Evolutionary conservation across 2,329 filamentous ascomycete species (phyloP), one percentile per base, ranked within the genome.

Genomic region (Helotiales sp.): DNA sequence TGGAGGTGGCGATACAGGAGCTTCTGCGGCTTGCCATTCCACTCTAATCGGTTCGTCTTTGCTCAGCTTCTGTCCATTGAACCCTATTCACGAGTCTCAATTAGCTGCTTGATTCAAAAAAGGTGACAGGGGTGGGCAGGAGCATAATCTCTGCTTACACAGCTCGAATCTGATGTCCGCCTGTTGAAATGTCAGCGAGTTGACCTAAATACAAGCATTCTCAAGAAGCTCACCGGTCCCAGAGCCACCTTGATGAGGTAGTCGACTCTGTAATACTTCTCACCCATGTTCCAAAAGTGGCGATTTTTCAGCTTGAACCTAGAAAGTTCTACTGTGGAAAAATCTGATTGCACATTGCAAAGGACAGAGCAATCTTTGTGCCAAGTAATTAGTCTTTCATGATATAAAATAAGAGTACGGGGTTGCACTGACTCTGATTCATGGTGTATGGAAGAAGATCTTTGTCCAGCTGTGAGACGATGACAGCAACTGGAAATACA

Each of bases 1-100:
- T 3, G 52, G 28, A n/a, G 28, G 52, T 2, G 43, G 64, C 47
- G 77, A 67, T 0, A 87, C 83, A 13, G 64, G 61, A 3, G 69
- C 61, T 20, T 49, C 30, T 6, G 66, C 63, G 3, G 65, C 45
- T 24, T 58, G 28, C 68, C 68, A 69, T 40, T 69, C 68, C 7
- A 69, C 59, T 15, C 40, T 47, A 10, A 69, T 69, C 1, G 57
- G 50, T 13, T 69, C 58, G n/a, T 67, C 66, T 30, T 64, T 61
- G 24, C 49, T 61, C 15, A 70, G 47, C 43, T 66, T 70, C 30
- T 59, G 49, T 0, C 68, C 68, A 30, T 68, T 49, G 40, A 61
- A 49, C 59, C 59, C 24, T 47, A 50, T 50, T 2, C 17, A 24
- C 8, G 22, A 50, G 22, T 26, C 7, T 50, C 10, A 26, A 10